Conservation (phyloP, 345 rosid genomes). For the Eutrema yunnanense region DNA sequence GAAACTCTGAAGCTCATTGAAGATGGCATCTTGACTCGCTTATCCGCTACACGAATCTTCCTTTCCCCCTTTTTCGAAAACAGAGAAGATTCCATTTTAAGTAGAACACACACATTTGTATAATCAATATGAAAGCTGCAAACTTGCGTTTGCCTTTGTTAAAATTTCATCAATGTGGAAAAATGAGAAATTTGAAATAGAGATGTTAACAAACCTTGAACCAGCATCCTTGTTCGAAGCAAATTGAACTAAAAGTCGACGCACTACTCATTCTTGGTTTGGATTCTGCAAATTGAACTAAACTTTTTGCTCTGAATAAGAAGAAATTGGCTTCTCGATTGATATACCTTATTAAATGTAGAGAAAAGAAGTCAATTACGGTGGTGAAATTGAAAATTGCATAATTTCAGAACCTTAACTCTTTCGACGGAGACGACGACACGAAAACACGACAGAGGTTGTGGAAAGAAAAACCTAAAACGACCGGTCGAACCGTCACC, state of each 20-base stretch:
- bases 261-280: conserved; percentile 15
- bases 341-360: background rate
- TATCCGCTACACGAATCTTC: conserved; percentile 27
- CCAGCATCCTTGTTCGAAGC: conserved; percentile 31
- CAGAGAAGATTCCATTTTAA: background rate
- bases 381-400: background rate
- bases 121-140: background rate
- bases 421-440: background rate
- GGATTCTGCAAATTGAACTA: too few relatives aligned
- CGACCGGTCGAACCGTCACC: background rate
- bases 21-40: conserved; percentile 25
- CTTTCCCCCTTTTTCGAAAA: conserved; percentile 19
- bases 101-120: background rate
- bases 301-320: too few relatives aligned
- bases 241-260: conserved; percentile 11
- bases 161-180: background rate
- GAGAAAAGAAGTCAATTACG: background rate
- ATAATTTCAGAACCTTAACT: background rate
- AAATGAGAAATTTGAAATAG: background rate
- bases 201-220: background rate
- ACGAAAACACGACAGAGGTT: background rate
- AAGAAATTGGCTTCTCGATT: too few relatives aligned
- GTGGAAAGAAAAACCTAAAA: background rate
- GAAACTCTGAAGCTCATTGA: conserved; percentile 35
- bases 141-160: background rate